Evolutionary conservation across 805 yeast species (phyloP).

Genomic region (Candida krabiensis): DNA sequence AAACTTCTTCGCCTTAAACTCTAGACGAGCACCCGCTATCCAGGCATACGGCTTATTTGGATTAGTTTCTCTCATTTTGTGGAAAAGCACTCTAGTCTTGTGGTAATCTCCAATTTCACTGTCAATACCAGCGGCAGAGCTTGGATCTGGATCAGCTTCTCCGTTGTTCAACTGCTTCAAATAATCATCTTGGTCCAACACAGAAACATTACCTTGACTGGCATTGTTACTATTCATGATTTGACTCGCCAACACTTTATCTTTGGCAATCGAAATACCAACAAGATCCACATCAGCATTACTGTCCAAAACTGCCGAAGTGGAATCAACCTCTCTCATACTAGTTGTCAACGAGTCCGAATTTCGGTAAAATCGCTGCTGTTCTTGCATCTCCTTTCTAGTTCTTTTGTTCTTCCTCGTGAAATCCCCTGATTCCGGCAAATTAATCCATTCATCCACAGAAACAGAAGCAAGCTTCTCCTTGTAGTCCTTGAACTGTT

Average conservation of each 20-base stretch:
- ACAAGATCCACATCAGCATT: slow-evolving; percentile 42
- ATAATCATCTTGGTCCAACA: slow-evolving; percentile 40
- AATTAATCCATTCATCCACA: slow-evolving; percentile 70
- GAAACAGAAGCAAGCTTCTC: slow-evolving; percentile 56
- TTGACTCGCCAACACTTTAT: slow-evolving; percentile 53
- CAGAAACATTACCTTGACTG: background rate
- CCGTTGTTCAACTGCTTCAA: slow-evolving; percentile 38
- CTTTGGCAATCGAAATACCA: slow-evolving; percentile 63
- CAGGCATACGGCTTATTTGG: slow-evolving; percentile 77
- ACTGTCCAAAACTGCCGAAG: slow-evolving; percentile 29
- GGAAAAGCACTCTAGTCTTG: slow-evolving; percentile 58
- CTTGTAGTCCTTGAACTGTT: slow-evolving; percentile 71
- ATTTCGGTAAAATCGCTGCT: slow-evolving; percentile 74
- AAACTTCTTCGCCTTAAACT: slow-evolving; percentile 59
- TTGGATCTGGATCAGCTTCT: slow-evolving; percentile 9
- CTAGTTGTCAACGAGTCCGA: slow-evolving; percentile 64
- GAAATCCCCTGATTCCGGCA: slow-evolving; percentile 89
- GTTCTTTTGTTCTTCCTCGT: slow-evolving; percentile 77
- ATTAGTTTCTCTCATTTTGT: slow-evolving; percentile 68
- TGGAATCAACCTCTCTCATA: slow-evolving; percentile 32
- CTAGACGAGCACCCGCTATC: slow-evolving; percentile 84
- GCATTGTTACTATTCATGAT: slow-evolving; percentile 40
- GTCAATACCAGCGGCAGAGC: slow-evolving; percentile 19
- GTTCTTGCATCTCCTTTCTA: slow-evolving; percentile 58
- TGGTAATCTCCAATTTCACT: slow-evolving; percentile 53